phyloP scores from a whole-genome alignment of 257 asterid species.

The Coffea canephora region DNA sequence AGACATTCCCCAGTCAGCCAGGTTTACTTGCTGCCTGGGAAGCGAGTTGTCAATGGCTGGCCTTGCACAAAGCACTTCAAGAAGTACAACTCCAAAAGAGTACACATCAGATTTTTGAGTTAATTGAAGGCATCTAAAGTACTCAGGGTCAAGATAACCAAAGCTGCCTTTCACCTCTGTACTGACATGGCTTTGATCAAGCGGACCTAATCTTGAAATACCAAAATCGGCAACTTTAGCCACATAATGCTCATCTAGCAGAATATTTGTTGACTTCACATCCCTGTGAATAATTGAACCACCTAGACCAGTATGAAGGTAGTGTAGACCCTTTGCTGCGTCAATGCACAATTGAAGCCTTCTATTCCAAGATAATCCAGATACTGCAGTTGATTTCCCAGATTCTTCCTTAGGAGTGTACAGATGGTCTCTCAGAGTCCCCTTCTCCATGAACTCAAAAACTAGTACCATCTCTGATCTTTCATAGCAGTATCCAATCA shows the following conservation, averaged over 20 bases:
- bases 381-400: background rate
- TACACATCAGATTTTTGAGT: slow-evolving; percentile 68
- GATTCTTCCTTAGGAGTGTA: slow-evolving; percentile 21
- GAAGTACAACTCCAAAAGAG: slow-evolving; percentile 68
- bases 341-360: slow-evolving; percentile 53
- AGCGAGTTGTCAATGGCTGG: slow-evolving; percentile 34
- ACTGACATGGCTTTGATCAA: slow-evolving; percentile 10
- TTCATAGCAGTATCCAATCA: slow-evolving; percentile 63
- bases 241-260: slow-evolving; percentile 48
- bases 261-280: slow-evolving; percentile 63
- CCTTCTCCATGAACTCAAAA: slow-evolving; percentile 65
- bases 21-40: slow-evolving; percentile 43
- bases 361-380: slow-evolving; percentile 42
- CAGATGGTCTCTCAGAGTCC: slow-evolving; percentile 56
- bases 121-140: slow-evolving; percentile 28
- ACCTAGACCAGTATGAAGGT: slow-evolving; percentile 49
- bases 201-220: slow-evolving; percentile 1
- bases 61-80: slow-evolving; percentile 63
- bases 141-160: slow-evolving; percentile 71
- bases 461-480: slow-evolving; percentile 53
- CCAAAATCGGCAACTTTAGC: slow-evolving; percentile 47
- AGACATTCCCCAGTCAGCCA: slow-evolving; percentile 58
- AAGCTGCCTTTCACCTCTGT: slow-evolving; percentile 60
- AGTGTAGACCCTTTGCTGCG: slow-evolving; percentile 52
- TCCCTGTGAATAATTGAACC: slow-evolving; percentile 55